Evolutionary conservation across 805 yeast species (phyloP).

Genomic region (Candida ficus): DNA sequence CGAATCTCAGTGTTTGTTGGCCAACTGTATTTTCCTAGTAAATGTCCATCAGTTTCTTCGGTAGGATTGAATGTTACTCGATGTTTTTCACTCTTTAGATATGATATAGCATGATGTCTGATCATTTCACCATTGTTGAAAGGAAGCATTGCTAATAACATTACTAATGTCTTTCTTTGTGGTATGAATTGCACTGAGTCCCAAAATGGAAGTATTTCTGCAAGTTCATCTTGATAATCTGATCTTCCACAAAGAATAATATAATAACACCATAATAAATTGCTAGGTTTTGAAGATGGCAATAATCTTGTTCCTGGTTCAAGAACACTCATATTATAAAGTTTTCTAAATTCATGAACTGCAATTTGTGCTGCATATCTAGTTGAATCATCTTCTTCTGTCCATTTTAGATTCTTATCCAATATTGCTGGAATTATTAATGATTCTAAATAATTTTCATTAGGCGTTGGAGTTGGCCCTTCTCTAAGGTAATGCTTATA

Average conservation of each 20-base stretch:
- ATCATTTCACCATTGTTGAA: conserved; percentile 29
- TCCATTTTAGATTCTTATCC: conserved; percentile 35
- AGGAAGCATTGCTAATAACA: conserved; percentile 30
- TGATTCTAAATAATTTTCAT: conserved; percentile 32
- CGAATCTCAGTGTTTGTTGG: conserved; percentile 26
- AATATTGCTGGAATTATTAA: conserved; percentile 45
- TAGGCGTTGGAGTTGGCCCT: conserved; percentile 24
- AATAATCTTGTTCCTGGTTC: background rate
- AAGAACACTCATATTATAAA: conserved; percentile 28
- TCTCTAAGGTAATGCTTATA: conserved; percentile 19
- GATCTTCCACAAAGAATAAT: conserved; percentile 44
- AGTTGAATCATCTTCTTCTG: conserved; percentile 23
- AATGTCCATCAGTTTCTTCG: background rate
- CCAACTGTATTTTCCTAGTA: conserved; percentile 31
- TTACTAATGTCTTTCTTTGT: conserved; percentile 31
- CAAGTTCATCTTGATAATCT: conserved; percentile 43
- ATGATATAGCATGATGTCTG: conserved; percentile 29
- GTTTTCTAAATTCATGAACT: conserved; percentile 46
- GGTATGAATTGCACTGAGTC: conserved; percentile 42
- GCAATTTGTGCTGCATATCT: conserved; percentile 56
- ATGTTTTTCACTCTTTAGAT: background rate
- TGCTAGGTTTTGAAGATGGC: conserved; percentile 19
- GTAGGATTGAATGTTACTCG: background rate
- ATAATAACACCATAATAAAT: conserved; percentile 46
- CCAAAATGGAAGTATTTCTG: conserved; percentile 51